Base-by-base conservation (phyloP, 257 asterid genomes). In the Primulina eburnea region DNA sequence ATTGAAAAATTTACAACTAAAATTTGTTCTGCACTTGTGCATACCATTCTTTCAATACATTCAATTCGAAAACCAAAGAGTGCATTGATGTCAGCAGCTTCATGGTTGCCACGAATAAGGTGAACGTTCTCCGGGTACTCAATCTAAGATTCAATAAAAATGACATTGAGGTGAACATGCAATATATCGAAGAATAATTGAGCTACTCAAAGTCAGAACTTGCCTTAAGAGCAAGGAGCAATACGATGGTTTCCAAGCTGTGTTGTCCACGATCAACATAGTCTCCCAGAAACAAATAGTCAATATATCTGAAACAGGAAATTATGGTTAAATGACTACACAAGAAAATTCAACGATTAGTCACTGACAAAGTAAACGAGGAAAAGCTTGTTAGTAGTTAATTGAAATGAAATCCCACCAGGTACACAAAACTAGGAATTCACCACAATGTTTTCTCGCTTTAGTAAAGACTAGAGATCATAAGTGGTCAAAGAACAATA, bases 191-290 rank as follows among this genome's bases (percentile, higher is more conserved):
- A 30, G 16, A 34, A 3, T 43, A 9, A 52, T 18, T 50, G 7
- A 5, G 65, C 43, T 56, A 64, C 33, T 66, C 55, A 18, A 33
- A 34, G 58, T 66, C 43, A 64, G 52, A 75, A 76, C 84, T 82
- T 80, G 84, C 99, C 96, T 94, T 94, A 18, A 94, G 86, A 73
- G 99, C 99, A 70, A 94, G 92, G 69, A 94, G 97, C 85, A 94
- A 82, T 68, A 95, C 91, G 74, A 94, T 94, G 77, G 99, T 94
- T 83, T 94, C 99, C 92, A 94, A 84, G 88, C 99, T 94, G 87
- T 94, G 99, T 81, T 94, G 99, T 52, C 99, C 99, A 71, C 99
- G 96, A 82, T 94, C 99, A 76, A 94, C 99, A 75, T 94, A 94
- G 80, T 94, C 99, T 73, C 99, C 99, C 75, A 94, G 92, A 72